Conservation (phyloP, 306 rosid genomes). For the Carpinus viminea region DNA sequence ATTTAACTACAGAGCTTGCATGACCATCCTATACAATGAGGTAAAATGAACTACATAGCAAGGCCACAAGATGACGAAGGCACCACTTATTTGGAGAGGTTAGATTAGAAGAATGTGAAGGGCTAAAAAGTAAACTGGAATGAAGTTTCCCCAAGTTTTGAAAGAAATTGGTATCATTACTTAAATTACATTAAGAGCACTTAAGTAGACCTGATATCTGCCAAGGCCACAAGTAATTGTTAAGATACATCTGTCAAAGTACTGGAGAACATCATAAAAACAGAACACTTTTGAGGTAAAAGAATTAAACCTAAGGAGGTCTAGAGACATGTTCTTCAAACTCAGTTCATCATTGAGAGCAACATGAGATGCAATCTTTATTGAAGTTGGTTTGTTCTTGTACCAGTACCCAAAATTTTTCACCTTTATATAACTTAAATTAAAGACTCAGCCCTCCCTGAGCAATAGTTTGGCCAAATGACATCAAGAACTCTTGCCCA, state of each 20-base stretch:
- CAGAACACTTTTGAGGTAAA: neutral
- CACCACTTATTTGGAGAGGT: neutral
- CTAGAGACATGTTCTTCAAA: neutral
- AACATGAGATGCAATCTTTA: neutral
- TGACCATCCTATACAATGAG: neutral
- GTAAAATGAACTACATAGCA: neutral
- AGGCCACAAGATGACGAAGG: neutral
- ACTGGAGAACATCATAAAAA: neutral
- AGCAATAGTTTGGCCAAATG: no score
- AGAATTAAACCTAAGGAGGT: neutral
- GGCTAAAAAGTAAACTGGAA: neutral
- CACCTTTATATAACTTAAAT: neutral
- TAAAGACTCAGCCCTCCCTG: neutral
- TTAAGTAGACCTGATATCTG: neutral
- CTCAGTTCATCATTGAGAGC: neutral
- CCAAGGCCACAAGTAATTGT: slow-evolving; percentile 2
- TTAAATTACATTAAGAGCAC: neutral
- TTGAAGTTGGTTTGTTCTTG: neutral
- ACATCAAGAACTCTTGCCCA: neutral
- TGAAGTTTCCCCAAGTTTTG: neutral
- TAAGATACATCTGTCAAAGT: neutral
- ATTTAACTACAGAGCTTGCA: neutral
- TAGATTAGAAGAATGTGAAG: neutral
- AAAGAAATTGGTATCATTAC: neutral
- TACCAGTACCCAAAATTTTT: neutral